phyloP scores from a whole-genome alignment of 306 rosid species.

The Trifolium fragiferum region DNA sequence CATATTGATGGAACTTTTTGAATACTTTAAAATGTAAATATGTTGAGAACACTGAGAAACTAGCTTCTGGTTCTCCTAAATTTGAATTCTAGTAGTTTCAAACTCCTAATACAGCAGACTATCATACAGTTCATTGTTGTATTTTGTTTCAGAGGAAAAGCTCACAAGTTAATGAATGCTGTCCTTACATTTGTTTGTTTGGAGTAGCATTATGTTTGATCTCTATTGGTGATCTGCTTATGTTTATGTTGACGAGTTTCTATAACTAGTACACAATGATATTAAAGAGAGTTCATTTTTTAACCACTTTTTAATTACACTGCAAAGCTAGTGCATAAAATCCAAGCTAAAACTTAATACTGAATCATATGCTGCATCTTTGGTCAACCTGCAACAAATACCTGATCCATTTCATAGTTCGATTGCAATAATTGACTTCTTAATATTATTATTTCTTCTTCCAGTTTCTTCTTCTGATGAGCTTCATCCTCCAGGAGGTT shows the following conservation, averaged over 20 bases:
- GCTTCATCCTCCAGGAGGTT: constrained; percentile 77
- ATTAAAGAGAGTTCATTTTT: background rate
- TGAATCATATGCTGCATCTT: constrained; percentile 34
- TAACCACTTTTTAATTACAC: background rate
- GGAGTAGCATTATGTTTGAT: constrained; percentile 31
- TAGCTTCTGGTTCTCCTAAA: constrained; percentile 31
- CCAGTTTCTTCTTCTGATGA: constrained; percentile 75
- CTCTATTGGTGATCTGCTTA: constrained; percentile 25
- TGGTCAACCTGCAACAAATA: constrained; percentile 44
- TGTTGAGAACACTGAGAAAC: constrained; percentile 31
- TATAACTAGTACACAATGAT: constrained; percentile 14
- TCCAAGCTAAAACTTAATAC: constrained; percentile 25
- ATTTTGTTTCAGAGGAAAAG: constrained; percentile 12
- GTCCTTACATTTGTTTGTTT: constrained; percentile 22
- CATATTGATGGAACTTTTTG: constrained; percentile 9
- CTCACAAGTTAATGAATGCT: constrained; percentile 1
- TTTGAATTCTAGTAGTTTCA: constrained; percentile 25
- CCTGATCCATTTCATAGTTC: constrained; percentile 92
- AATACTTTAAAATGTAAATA: constrained; percentile 27
- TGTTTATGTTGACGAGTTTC: constrained; percentile 24
- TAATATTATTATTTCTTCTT: constrained; percentile 84
- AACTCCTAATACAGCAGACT: constrained; percentile 18
- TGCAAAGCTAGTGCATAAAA: constrained; percentile 19
- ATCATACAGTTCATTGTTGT: constrained; percentile 8
- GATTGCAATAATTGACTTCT: constrained; percentile 84